Percentiles rank a stretch among this genome's conserved stretches.
These are phyloP conservation scores for Fusarium sp. DNA, from an alignment of 2,329 filamentous ascomycete genomes.

Conservation along the genomic window DNA sequence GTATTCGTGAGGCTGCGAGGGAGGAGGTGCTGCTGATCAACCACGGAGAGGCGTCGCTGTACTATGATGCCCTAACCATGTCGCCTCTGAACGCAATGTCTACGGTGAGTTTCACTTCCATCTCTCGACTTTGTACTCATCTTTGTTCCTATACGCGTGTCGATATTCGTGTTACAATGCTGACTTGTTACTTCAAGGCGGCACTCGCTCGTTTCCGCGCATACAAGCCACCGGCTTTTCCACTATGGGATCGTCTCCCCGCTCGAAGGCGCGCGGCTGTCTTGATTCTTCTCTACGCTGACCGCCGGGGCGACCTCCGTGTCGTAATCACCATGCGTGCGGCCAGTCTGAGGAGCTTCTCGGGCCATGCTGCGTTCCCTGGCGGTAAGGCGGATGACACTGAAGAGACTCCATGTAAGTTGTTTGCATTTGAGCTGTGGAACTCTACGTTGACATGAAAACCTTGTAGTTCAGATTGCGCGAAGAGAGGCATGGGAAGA, in stretches of 20 bases:
- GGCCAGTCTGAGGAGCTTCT: conserved; percentile 73
- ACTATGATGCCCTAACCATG: conserved; percentile 71
- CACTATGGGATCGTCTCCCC: conserved; percentile 72
- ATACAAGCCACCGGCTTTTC: conserved; percentile 71
- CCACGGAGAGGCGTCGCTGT: conserved; percentile 58
- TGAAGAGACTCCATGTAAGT: conserved; percentile 71
- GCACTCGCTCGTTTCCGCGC: conserved; percentile 71
- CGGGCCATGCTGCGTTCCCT: conserved; percentile 89
- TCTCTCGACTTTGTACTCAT: neutral
- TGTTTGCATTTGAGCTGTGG: neutral
- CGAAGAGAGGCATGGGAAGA: conserved; percentile 93
- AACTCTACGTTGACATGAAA: neutral
- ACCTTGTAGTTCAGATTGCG: conserved; percentile 78
- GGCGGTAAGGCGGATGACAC: conserved; percentile 77
- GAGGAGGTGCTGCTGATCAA: conserved; percentile 30
- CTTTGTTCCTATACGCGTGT: conserved; percentile 1
- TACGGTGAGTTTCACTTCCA: conserved; percentile 56
- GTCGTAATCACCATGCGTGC: conserved; percentile 78
- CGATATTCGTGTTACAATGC: conserved; percentile 2
- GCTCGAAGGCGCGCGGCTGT: conserved; percentile 83
- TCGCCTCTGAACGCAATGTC: conserved; percentile 66
- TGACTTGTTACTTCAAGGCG: conserved; percentile 56
- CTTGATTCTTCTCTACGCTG: conserved; percentile 87
- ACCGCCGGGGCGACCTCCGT: conserved; percentile 81
- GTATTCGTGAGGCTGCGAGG: conserved; percentile 36